Conservation (phyloP, 352 stramenopile species). For the Pythium sp. region DNA sequence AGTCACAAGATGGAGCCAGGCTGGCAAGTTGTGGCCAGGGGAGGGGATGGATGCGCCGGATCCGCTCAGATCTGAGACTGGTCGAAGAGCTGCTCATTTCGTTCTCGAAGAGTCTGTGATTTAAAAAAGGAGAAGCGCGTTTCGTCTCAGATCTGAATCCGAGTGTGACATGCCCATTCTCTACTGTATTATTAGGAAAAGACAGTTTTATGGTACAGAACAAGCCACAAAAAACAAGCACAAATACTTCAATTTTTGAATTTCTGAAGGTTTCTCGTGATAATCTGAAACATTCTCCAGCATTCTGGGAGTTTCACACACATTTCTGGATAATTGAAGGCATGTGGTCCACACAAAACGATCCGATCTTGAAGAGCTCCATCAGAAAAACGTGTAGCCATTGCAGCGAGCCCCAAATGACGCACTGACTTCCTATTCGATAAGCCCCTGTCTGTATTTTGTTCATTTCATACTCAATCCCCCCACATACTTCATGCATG, state of each 20-base stretch:
- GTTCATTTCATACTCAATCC: no score
- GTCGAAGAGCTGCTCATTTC: neutral
- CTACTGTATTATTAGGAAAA: neutral
- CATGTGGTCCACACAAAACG: neutral
- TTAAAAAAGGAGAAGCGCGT: neutral
- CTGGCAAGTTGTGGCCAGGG: conserved; percentile 6
- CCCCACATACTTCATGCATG: no score
- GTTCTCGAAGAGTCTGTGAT: neutral
- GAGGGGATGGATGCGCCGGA: neutral
- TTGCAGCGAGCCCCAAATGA: neutral
- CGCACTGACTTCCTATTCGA: no score
- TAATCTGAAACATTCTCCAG: no score
- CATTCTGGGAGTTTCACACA: neutral
- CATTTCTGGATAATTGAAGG: neutral
- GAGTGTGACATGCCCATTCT: neutral
- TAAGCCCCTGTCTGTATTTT: no score
- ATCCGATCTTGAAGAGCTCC: neutral
- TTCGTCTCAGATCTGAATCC: neutral
- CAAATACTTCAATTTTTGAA: no score
- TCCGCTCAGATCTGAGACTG: conserved; percentile 3
- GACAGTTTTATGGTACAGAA: neutral
- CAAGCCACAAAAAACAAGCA: no score
- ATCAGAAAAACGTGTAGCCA: neutral
- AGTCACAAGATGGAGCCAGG: conserved; percentile 7
- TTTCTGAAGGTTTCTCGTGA: no score